These are phyloP conservation scores for Citrus trifoliata DNA, from an alignment of 345 rosid genomes.

Conservation along the genomic window DNA sequence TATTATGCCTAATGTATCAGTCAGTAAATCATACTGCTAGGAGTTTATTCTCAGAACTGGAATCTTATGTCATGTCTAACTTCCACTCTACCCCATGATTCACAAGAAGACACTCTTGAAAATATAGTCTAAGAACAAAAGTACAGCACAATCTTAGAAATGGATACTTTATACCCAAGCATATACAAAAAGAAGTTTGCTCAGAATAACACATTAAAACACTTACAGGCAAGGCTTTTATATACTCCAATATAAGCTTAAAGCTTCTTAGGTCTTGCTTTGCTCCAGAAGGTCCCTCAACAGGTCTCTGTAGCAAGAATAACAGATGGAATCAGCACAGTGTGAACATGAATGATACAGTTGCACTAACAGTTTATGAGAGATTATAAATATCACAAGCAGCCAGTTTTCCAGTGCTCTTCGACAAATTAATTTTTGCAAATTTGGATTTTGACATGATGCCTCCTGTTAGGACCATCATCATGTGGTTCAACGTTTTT, in stretches of 20 bases:
- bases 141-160: neutral
- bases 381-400: neutral
- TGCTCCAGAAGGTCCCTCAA: slow-evolving; percentile 56
- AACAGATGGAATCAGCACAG: slow-evolving; percentile 6
- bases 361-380: neutral
- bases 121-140: neutral
- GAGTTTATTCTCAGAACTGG: neutral
- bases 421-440: neutral
- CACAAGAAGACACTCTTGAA: neutral
- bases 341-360: neutral
- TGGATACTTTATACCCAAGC: neutral
- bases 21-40: neutral
- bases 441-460: neutral
- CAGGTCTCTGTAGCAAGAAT: slow-evolving; percentile 57
- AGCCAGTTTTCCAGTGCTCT: neutral
- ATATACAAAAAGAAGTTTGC: slow-evolving; percentile 3
- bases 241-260: slow-evolving; percentile 76
- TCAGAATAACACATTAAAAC: slow-evolving; percentile 1
- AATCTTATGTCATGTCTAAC: neutral
- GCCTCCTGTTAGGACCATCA: neutral
- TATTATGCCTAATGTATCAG: neutral
- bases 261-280: slow-evolving; percentile 86
- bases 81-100: neutral
- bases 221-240: slow-evolving; percentile 92
- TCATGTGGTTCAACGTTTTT: neutral